These are phyloP conservation scores for Centrapalus pauciflorus DNA, from an alignment of 129 eudicot genomes.

Conservation along the genomic window DNA sequence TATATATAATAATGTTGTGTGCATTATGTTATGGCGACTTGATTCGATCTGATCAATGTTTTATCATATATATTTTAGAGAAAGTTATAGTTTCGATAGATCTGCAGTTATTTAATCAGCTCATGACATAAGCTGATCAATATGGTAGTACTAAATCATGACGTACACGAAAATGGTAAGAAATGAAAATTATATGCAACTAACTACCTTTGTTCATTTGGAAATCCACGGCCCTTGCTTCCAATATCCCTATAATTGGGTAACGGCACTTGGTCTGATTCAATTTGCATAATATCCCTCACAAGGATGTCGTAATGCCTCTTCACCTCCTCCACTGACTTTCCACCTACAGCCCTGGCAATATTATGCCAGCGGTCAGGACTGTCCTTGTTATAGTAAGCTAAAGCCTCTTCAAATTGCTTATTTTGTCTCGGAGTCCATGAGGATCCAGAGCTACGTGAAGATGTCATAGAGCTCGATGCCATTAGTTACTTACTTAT, in stretches of 20 bases:
- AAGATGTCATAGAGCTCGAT: constrained; percentile 53
- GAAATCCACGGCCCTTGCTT: constrained; percentile 44
- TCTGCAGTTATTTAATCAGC: no score
- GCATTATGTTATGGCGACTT: not conserved
- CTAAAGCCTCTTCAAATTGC: constrained; percentile 83
- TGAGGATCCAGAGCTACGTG: constrained; percentile 42
- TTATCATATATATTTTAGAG: not conserved
- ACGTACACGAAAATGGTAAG: not conserved
- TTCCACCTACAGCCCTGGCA: constrained; percentile 63
- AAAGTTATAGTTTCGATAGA: not conserved
- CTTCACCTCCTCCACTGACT: constrained; percentile 76
- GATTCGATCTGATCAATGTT: not conserved
- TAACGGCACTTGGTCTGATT: constrained; percentile 63
- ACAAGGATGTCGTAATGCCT: constrained; percentile 61
- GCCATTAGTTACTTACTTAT: constrained; percentile 59
- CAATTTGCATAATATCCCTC: constrained; percentile 71
- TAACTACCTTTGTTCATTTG: constrained; percentile 61
- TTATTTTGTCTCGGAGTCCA: constrained; percentile 83
- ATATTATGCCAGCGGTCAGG: constrained; percentile 84
- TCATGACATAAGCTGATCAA: not conserved
- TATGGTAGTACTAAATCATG: no score
- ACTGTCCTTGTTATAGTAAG: constrained; percentile 63
- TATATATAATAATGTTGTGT: no score
- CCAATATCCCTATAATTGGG: constrained; percentile 55
- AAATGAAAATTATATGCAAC: no score